Percentiles rank a stretch among this genome's conserved stretches.
Evolutionary conservation across 192 early-diverging fungal species (phyloP).

Genomic region (Entrophospora sp.): DNA sequence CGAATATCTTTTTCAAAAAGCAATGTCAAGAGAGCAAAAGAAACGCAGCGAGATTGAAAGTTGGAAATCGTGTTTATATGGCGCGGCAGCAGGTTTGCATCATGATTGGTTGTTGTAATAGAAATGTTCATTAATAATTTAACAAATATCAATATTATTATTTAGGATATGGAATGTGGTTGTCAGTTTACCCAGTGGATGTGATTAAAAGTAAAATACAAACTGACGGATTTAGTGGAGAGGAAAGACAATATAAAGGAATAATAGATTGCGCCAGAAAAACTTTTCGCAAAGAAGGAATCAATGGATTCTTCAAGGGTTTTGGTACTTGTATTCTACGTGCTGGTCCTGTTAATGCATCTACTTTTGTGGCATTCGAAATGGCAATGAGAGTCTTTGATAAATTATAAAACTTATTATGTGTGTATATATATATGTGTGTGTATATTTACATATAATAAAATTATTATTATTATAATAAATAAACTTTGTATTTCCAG

Average conservation of each 20-base stretch:
- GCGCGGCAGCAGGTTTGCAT: constrained; percentile 77
- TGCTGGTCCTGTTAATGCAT: constrained; percentile 90
- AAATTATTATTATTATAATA: too few species aligned
- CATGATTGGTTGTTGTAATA: constrained; percentile 42
- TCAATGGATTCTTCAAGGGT: constrained; percentile 80
- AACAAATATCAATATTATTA: not conserved
- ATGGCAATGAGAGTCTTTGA: constrained; percentile 41
- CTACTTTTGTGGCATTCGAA: constrained; percentile 81
- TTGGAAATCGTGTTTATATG: constrained; percentile 70
- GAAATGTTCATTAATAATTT: not conserved
- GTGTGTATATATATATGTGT: too few species aligned
- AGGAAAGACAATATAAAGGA: constrained; percentile 59
- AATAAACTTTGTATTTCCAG: too few species aligned
- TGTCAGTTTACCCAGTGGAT: constrained; percentile 87
- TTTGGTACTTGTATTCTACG: constrained; percentile 79
- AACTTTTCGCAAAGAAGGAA: constrained; percentile 68
- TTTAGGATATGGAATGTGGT: constrained; percentile 55
- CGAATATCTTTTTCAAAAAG: constrained; percentile 78
- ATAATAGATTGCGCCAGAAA: constrained; percentile 74
- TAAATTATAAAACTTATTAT: constrained; percentile 2
- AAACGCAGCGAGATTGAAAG: constrained; percentile 62
- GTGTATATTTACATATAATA: too few species aligned
- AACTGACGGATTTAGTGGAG: constrained; percentile 71
- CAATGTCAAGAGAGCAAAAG: constrained; percentile 52
- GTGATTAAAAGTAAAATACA: constrained; percentile 93